These are phyloP conservation scores for Thielaviopsis punctulata DNA, from an alignment of 2,329 filamentous ascomycete genomes.

Conservation along the genomic window DNA sequence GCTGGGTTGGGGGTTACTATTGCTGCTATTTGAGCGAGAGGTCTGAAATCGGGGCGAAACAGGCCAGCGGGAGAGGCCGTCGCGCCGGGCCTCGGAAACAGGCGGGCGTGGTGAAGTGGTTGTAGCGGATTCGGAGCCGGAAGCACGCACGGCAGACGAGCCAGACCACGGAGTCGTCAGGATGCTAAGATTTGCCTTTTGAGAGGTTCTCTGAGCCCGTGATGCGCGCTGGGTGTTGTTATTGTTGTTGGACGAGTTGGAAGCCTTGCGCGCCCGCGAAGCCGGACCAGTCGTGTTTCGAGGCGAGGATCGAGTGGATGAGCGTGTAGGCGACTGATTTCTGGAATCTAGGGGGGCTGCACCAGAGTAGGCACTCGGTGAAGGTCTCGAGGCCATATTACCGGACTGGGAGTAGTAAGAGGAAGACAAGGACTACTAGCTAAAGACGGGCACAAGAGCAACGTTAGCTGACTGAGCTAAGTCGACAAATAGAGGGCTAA, in stretches of 20 bases:
- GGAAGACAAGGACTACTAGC: neutral
- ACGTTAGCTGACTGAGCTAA: neutral
- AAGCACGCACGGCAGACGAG: slow-evolving; percentile 46
- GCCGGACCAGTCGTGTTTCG: slow-evolving; percentile 20
- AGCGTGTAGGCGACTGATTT: slow-evolving; percentile 31
- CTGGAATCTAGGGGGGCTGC: slow-evolving; percentile 24
- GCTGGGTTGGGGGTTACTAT: neutral
- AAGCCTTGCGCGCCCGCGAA: slow-evolving; percentile 47
- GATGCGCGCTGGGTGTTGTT: slow-evolving; percentile 28
- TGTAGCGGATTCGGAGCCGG: slow-evolving; percentile 21
- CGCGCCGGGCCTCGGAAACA: slow-evolving; percentile 8
- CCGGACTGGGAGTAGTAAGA: neutral
- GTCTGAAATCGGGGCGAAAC: slow-evolving; percentile 62
- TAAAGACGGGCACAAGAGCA: neutral
- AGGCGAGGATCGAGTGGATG: slow-evolving; percentile 21
- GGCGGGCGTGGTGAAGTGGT: neutral
- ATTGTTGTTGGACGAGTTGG: slow-evolving; percentile 15
- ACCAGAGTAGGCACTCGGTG: slow-evolving; percentile 7
- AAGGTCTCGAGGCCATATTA: slow-evolving; percentile 7
- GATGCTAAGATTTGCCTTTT: slow-evolving; percentile 25
- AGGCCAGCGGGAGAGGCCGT: slow-evolving; percentile 46
- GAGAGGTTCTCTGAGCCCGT: slow-evolving; percentile 40
- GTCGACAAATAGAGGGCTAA: neutral
- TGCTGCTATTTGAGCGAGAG: slow-evolving; percentile 18
- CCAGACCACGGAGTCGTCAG: neutral